Evolutionary conservation across 2,329 filamentous ascomycete genomes (phyloP).

Genomic region (Amylocarpus encephaloides): DNA sequence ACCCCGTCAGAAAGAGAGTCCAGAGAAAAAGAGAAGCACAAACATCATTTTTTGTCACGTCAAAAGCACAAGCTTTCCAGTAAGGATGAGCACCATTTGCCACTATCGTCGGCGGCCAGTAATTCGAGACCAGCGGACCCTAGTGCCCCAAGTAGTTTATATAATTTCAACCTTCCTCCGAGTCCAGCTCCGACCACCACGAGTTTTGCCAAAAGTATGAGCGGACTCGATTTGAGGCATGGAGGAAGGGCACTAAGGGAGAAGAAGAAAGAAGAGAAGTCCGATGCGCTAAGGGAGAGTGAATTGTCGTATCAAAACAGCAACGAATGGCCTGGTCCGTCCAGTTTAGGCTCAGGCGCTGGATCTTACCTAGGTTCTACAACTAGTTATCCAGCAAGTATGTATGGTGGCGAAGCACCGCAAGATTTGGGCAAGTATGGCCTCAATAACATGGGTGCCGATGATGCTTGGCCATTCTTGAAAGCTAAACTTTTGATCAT

Average conservation of each 20-base stretch:
- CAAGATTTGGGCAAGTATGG: constrained; percentile 55
- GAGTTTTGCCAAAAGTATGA: constrained; percentile 75
- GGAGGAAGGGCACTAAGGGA: constrained; percentile 71
- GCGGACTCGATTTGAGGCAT: constrained; percentile 71
- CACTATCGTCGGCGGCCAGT: constrained; percentile 68
- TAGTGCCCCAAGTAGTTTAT: constrained; percentile 66
- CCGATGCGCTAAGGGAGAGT: constrained; percentile 29
- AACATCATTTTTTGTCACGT: constrained; percentile 71
- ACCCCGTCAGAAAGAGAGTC: constrained; percentile 39
- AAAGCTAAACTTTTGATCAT: constrained; percentile 70
- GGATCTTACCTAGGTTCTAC: constrained; percentile 32
- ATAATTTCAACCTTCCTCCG: constrained; percentile 69
- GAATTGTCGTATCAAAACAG: constrained; percentile 30
- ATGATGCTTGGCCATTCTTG: constrained; percentile 78
- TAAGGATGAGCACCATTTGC: constrained; percentile 66
- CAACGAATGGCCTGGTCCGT: constrained; percentile 45
- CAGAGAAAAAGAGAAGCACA: constrained; percentile 64
- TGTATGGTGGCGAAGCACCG: constrained; percentile 45
- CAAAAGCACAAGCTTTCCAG: constrained; percentile 71
- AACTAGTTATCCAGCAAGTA: constrained; percentile 28
- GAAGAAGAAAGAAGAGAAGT: constrained; percentile 69
- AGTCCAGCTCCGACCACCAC: constrained; percentile 60
- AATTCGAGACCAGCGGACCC: constrained; percentile 73
- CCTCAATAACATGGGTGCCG: constrained; percentile 62
- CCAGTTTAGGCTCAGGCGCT: constrained; percentile 42